Evolutionary conservation across 202 grass and related monocot genomes (phyloP).

Genomic region (Dendrocalamus latiflorus): DNA sequence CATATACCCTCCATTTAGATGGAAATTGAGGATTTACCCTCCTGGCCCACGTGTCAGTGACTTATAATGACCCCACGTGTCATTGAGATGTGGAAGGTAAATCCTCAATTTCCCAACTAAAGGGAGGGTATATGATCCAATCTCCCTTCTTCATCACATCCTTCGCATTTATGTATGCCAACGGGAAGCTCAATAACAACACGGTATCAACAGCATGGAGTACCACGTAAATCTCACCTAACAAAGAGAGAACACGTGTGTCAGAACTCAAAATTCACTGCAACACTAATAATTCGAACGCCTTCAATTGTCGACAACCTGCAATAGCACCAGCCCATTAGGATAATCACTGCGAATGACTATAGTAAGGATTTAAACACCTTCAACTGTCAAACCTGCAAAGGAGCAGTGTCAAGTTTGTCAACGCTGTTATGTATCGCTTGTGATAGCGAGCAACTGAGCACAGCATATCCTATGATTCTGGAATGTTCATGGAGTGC

Average conservation of each 20-base stretch:
- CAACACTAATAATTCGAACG: background rate
- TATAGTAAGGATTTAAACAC: slow-evolving; percentile 22
- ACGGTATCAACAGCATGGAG: background rate
- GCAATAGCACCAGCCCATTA: slow-evolving; percentile 14
- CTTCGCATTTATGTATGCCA: background rate
- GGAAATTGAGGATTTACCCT: no score
- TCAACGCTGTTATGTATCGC: background rate
- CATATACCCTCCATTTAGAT: no score
- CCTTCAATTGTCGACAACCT: background rate
- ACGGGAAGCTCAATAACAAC: background rate
- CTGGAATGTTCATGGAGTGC: background rate
- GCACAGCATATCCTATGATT: background rate
- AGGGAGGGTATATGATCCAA: no score
- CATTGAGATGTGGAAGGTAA: no score
- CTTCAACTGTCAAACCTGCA: slow-evolving; percentile 43
- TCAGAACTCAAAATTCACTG: background rate
- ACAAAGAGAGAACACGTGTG: background rate
- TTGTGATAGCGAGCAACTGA: background rate
- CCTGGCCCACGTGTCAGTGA: no score
- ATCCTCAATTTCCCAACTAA: no score
- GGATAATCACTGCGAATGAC: slow-evolving; percentile 27
- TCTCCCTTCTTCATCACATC: no score
- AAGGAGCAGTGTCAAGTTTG: background rate
- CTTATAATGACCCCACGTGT: no score
- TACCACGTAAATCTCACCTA: slow-evolving; percentile 15